A percentile compares a stretch with the other conserved stretches of the same genome.
phyloP scores from a whole-genome alignment of 2,329 filamentous ascomycete species.

The Penicillium sp. region DNA sequence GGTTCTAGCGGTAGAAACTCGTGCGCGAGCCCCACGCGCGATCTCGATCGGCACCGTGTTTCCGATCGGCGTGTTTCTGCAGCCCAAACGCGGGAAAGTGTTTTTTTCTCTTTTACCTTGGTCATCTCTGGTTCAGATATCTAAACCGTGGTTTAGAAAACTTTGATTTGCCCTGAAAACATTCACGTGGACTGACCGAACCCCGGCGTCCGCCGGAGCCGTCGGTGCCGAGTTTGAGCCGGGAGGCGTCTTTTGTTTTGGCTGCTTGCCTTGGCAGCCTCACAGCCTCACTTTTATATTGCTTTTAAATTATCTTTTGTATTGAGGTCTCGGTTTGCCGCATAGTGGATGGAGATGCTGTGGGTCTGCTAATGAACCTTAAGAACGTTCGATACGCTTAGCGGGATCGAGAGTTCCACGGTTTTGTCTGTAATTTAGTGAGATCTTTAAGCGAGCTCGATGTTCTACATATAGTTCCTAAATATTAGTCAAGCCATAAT shows the following conservation, averaged over 20 bases:
- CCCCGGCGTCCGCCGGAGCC: background rate
- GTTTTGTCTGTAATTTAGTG: background rate
- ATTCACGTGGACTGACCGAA: background rate
- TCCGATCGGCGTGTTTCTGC: slow-evolving; percentile 11
- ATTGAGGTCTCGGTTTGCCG: background rate
- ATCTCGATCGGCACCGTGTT: slow-evolving; percentile 14
- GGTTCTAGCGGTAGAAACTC: background rate
- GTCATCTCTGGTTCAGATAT: background rate
- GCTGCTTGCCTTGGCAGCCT: background rate
- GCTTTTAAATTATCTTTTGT: background rate
- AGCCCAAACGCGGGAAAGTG: background rate
- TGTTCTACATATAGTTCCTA: background rate
- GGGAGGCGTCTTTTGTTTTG: background rate
- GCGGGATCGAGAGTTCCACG: background rate
- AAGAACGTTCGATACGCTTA: background rate
- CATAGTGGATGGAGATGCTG: background rate
- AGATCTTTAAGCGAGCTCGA: background rate
- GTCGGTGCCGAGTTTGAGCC: background rate
- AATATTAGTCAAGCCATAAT: background rate
- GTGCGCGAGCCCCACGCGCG: slow-evolving; percentile 10
- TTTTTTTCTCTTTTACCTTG: too few relatives aligned
- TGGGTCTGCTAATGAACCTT: background rate
- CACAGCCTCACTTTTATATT: background rate
- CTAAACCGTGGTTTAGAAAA: background rate
- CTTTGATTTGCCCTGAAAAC: too few relatives aligned